phyloP scores from a whole-genome alignment of 805 yeast genomes.

The Kregervanrija fluxuum region DNA sequence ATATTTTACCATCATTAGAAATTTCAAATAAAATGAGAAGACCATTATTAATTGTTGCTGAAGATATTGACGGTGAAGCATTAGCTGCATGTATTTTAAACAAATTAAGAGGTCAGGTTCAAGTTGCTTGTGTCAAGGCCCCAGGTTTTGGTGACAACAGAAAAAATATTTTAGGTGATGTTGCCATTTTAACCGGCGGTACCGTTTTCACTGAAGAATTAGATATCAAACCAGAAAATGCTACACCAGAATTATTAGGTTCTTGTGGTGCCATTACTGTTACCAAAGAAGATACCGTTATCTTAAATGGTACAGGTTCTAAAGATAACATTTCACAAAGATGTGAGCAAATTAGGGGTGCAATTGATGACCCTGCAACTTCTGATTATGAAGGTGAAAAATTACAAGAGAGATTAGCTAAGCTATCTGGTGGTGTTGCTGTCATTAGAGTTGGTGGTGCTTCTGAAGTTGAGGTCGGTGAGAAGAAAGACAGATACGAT shows the following conservation, averaged over 20 bases:
- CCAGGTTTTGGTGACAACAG: constrained; percentile 99
- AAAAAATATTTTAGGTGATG: constrained; percentile 91
- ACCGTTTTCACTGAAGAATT: constrained; percentile 88
- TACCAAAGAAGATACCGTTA: constrained; percentile 92
- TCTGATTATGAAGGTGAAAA: constrained; percentile 94
- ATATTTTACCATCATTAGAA: constrained; percentile 87
- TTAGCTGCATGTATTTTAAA: constrained; percentile 95
- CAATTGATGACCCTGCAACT: constrained; percentile 67
- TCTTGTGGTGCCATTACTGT: constrained; percentile 85
- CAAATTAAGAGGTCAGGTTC: constrained; percentile 97
- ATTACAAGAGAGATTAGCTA: constrained; percentile 94
- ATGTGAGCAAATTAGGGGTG: constrained; percentile 87
- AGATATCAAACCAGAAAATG: constrained; percentile 92
- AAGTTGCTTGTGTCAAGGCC: constrained; percentile 95
- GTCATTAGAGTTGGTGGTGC: constrained; percentile 96
- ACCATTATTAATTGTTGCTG: constrained; percentile 89
- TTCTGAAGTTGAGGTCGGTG: constrained; percentile 96
- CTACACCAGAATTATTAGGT: constrained; percentile 84
- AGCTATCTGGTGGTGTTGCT: constrained; percentile 97
- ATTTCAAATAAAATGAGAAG: constrained; percentile 88
- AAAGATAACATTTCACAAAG: constrained; percentile 76
- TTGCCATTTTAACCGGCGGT: constrained; percentile 93
- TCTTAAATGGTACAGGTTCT: constrained; percentile 87
- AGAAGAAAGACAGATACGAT: constrained; percentile 98
- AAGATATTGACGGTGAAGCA: constrained; percentile 97